Evolutionary conservation across 345 rosid genomes (phyloP).

Genomic region (Rhizophora mangle): DNA sequence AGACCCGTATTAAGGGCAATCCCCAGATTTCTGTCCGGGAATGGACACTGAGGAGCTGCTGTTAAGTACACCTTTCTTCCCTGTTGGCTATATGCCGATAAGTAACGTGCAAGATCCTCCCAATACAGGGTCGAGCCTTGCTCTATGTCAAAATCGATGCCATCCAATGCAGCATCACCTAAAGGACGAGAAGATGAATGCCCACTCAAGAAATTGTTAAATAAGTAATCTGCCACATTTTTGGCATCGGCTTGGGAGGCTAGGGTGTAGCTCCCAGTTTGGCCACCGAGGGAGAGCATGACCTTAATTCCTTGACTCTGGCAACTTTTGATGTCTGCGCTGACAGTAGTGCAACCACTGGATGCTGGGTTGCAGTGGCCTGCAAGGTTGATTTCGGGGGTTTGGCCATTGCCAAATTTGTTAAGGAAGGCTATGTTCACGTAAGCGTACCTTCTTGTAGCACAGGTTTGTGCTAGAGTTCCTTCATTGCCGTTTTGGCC

Average conservation of each 20-base stretch:
- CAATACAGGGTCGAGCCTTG: slow-evolving; percentile 17
- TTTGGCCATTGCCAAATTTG: slow-evolving; percentile 31
- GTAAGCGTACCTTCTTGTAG: slow-evolving; percentile 22
- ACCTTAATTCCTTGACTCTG: slow-evolving; percentile 27
- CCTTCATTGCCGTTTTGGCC: slow-evolving; percentile 37
- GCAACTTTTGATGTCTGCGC: slow-evolving; percentile 22
- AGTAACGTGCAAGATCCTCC: slow-evolving; percentile 26
- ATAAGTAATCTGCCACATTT: slow-evolving; percentile 20
- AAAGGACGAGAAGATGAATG: slow-evolving; percentile 26
- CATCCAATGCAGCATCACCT: slow-evolving; percentile 23
- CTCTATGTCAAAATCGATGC: slow-evolving; percentile 32
- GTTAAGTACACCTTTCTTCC: slow-evolving; percentile 25
- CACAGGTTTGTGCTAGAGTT: slow-evolving; percentile 32
- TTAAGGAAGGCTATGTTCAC: slow-evolving; percentile 31
- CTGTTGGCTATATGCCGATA: slow-evolving; percentile 10
- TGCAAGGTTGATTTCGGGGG: slow-evolving; percentile 27
- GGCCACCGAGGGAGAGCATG: slow-evolving; percentile 34
- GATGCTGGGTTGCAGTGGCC: slow-evolving; percentile 33
- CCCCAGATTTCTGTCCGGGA: slow-evolving; percentile 24
- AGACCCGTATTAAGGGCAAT: slow-evolving; percentile 26
- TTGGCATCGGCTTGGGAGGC: slow-evolving; percentile 28
- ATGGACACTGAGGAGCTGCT: slow-evolving; percentile 36
- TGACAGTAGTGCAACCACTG: slow-evolving; percentile 14
- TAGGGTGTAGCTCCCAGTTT: slow-evolving; percentile 23
- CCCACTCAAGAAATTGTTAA: slow-evolving; percentile 31